These are phyloP conservation scores for Argentina anserina DNA, from an alignment of 306 rosid species.

Conservation along the genomic window DNA sequence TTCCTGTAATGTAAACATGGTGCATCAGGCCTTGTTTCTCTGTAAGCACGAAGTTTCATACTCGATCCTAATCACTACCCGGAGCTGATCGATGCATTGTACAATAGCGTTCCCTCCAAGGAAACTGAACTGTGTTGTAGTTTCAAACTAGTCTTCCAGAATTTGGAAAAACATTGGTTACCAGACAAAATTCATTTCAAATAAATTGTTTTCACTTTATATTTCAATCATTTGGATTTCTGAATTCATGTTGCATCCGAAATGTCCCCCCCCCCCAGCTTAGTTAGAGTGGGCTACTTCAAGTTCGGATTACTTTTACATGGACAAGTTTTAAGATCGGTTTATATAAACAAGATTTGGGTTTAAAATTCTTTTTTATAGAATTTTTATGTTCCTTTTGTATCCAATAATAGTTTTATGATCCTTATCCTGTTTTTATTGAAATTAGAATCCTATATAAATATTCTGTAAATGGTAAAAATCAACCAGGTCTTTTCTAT, in stretches of 20 bases:
- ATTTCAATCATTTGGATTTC: not conserved
- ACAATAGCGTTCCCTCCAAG: slow-evolving; percentile 12
- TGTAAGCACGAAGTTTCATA: slow-evolving; percentile 14
- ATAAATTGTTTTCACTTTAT: slow-evolving; percentile 20
- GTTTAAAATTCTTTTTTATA: not conserved
- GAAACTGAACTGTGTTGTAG: not conserved
- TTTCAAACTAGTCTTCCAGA: not conserved
- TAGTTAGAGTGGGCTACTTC: not conserved
- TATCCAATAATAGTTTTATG: no score
- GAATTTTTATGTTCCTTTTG: no score
- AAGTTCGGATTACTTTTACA: not conserved
- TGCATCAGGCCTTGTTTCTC: slow-evolving; percentile 13
- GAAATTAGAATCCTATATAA: not conserved
- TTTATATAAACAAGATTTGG: no score
- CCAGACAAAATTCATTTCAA: slow-evolving; percentile 14
- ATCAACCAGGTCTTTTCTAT: not conserved
- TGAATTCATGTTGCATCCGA: not conserved
- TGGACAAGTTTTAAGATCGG: no score
- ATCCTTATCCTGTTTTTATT: not conserved
- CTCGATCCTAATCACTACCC: slow-evolving; percentile 1
- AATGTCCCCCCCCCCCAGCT: not conserved
- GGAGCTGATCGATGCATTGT: slow-evolving; percentile 29
- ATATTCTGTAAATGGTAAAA: not conserved
- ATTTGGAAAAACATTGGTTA: not conserved
- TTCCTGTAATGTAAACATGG: slow-evolving; percentile 27